phyloP scores from a whole-genome alignment of 129 eudicot genomes.

The Pulicaria dysenterica region DNA sequence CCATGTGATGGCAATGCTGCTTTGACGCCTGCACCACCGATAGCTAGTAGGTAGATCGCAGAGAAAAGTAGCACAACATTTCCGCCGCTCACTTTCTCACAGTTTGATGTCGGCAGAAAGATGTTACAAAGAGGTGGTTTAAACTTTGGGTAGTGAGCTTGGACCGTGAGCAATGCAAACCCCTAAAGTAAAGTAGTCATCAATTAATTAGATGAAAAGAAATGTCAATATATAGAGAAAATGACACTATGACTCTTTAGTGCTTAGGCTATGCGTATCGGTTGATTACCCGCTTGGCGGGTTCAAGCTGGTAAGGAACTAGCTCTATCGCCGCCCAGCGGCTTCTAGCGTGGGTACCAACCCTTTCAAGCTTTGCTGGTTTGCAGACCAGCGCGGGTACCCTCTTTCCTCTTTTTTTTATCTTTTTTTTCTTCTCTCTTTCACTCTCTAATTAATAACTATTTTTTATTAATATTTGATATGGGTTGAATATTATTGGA shows the following conservation, averaged over 20 bases:
- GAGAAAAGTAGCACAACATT: slow-evolving; percentile 47
- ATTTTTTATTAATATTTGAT: too few relatives aligned
- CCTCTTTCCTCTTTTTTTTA: too few relatives aligned
- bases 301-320: too few relatives aligned
- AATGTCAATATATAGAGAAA: too few relatives aligned
- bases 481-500: too few relatives aligned
- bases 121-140: slow-evolving; percentile 60
- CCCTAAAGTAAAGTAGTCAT: slow-evolving; percentile 43
- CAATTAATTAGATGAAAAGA: neutral
- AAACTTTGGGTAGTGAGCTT: slow-evolving; percentile 64
- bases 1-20: slow-evolving; percentile 72
- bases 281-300: too few relatives aligned
- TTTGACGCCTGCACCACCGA: slow-evolving; percentile 61
- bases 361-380: too few relatives aligned
- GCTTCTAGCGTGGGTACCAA: too few relatives aligned
- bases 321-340: too few relatives aligned
- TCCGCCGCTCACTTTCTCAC: slow-evolving; percentile 51
- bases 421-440: too few relatives aligned
- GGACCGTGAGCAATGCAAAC: slow-evolving; percentile 58
- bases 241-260: neutral
- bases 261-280: neutral
- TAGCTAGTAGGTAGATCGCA: slow-evolving; percentile 53
- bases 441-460: too few relatives aligned
- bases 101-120: slow-evolving; percentile 42
- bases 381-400: too few relatives aligned